Evolutionary conservation across 1,284 basidiomycete species (phyloP).

Genomic region (Mycena sp.): DNA sequence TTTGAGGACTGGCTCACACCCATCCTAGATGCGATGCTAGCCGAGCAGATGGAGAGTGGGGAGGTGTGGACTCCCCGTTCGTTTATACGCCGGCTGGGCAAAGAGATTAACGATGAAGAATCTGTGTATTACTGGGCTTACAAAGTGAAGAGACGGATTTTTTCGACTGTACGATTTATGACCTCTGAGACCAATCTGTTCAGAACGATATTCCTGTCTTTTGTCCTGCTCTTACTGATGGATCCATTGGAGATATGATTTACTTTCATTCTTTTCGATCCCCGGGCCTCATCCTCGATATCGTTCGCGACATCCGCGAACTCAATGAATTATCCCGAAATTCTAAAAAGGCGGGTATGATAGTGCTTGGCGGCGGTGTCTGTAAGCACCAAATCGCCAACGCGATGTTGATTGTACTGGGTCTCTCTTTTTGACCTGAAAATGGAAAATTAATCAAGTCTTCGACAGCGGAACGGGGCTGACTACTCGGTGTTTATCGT

Average conservation of each 20-base stretch:
- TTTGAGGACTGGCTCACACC: conserved; percentile 99
- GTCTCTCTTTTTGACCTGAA: background rate
- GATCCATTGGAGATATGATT: conserved; percentile 98
- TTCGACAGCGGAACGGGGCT: conserved; percentile 89
- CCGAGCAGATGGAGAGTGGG: conserved; percentile 83
- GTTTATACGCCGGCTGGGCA: conserved; percentile 91
- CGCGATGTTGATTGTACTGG: conserved; percentile 93
- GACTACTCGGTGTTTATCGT: conserved; percentile 98
- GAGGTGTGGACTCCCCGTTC: conserved; percentile 93
- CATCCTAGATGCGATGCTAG: conserved; percentile 91
- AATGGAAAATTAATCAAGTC: conserved; percentile 16
- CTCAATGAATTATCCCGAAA: conserved; percentile 92
- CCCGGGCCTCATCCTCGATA: conserved; percentile 91
- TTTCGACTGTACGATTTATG: conserved; percentile 30
- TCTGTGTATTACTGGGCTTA: conserved; percentile 99
- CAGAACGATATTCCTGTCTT: conserved; percentile 99
- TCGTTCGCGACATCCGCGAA: conserved; percentile 93
- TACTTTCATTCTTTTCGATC: conserved; percentile 98
- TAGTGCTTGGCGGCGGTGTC: conserved; percentile 97
- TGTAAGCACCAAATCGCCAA: conserved; percentile 99
- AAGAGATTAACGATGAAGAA: conserved; percentile 97
- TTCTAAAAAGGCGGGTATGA: conserved; percentile 97
- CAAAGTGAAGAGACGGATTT: conserved; percentile 73
- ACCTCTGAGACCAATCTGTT: conserved; percentile 39
- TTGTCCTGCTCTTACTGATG: conserved; percentile 98